Conservation (phyloP, 169 alveolate genomes). For the Plasmodium fragile region DNA sequence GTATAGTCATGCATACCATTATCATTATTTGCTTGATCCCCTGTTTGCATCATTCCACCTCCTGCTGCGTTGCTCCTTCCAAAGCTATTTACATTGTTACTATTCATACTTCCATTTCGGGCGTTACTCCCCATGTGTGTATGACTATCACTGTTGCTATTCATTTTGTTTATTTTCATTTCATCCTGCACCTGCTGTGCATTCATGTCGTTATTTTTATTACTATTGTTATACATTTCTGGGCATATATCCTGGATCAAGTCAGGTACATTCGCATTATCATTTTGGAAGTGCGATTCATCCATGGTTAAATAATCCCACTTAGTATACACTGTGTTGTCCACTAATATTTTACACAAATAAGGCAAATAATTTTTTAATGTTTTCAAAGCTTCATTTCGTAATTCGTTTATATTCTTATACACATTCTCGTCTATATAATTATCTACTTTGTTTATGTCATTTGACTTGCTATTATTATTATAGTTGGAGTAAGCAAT, state of each 20-base stretch:
- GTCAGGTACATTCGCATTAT: slow-evolving; percentile 88
- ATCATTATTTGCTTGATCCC: background rate
- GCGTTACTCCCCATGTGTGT: background rate
- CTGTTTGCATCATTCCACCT: background rate
- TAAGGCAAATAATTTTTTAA: slow-evolving; percentile 76
- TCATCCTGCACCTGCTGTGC: slow-evolving; percentile 24
- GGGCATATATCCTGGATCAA: slow-evolving; percentile 88
- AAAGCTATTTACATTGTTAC: slow-evolving; percentile 10
- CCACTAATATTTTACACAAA: slow-evolving; percentile 80
- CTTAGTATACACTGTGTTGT: slow-evolving; percentile 87
- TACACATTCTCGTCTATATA: slow-evolving; percentile 66
- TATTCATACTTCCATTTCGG: background rate
- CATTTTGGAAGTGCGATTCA: slow-evolving; percentile 90
- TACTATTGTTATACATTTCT: slow-evolving; percentile 83
- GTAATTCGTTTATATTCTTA: slow-evolving; percentile 73
- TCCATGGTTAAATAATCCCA: slow-evolving; percentile 92
- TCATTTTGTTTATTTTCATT: slow-evolving; percentile 29
- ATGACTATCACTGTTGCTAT: slow-evolving; percentile 78
- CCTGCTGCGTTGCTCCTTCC: background rate
- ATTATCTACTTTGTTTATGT: slow-evolving; percentile 11
- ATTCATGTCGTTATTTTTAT: slow-evolving; percentile 73
- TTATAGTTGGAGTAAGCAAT: slow-evolving; percentile 70
- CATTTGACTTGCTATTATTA: slow-evolving; percentile 19
- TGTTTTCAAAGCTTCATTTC: slow-evolving; percentile 54
- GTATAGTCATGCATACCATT: background rate